Evolutionary conservation across 495 filamentous ascomycete genomes (phyloP).

Genomic region (Lepraria neglecta): DNA sequence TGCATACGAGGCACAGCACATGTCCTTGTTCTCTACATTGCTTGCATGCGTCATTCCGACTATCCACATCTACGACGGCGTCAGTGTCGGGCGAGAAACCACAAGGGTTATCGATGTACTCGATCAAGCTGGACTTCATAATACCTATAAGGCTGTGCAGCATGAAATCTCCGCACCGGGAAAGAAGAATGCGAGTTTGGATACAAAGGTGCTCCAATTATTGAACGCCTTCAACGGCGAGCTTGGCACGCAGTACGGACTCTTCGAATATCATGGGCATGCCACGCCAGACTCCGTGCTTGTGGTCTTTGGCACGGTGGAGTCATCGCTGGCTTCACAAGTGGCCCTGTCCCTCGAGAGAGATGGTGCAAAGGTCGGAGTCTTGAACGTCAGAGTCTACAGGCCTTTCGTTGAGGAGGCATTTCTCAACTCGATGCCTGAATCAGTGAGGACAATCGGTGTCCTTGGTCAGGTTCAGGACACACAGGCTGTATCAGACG

Average conservation of each 20-base stretch:
- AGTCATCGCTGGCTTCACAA: conserved; percentile 78
- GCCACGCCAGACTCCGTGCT: conserved; percentile 66
- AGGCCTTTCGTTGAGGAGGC: conserved; percentile 90
- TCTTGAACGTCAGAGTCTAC: conserved; percentile 87
- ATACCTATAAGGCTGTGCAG: conserved; percentile 62
- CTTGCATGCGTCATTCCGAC: conserved; percentile 73
- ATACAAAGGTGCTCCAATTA: conserved; percentile 67
- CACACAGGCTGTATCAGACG: conserved; percentile 53
- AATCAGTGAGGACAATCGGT: conserved; percentile 64
- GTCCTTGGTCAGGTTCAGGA: conserved; percentile 59
- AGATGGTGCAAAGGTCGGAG: conserved; percentile 69
- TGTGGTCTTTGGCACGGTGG: conserved; percentile 86
- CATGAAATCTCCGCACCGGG: conserved; percentile 49
- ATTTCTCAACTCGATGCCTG: conserved; percentile 74
- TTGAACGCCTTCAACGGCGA: conserved; percentile 82
- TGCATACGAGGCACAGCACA: conserved; percentile 88
- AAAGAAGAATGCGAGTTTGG: conserved; percentile 65
- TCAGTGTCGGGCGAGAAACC: conserved; percentile 78
- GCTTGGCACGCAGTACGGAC: conserved; percentile 83
- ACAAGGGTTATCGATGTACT: conserved; percentile 79
- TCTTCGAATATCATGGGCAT: conserved; percentile 95
- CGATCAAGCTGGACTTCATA: conserved; percentile 61
- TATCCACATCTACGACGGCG: conserved; percentile 88
- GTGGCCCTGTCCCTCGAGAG: conserved; percentile 66
- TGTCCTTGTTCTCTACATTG: conserved; percentile 82